A percentile compares a stretch with the other conserved stretches of the same genome.
Evolutionary conservation across 2,329 filamentous ascomycete genomes (phyloP).

Genomic region (Lachnellula cervina): DNA sequence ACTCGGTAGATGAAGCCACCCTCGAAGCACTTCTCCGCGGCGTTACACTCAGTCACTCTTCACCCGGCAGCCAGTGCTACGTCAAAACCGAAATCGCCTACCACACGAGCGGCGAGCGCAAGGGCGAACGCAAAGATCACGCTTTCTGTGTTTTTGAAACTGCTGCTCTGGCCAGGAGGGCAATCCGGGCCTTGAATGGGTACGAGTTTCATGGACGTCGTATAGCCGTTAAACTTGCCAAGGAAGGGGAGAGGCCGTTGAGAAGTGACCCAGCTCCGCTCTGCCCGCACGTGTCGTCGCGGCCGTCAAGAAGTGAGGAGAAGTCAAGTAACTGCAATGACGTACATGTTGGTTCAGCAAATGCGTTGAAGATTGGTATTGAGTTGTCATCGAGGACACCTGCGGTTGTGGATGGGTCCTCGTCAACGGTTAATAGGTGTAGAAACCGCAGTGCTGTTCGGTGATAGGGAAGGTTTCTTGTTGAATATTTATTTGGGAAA

Average conservation of each 20-base stretch:
- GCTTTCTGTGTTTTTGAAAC: constrained; percentile 17
- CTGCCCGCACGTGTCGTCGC: background rate
- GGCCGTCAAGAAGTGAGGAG: too few relatives aligned
- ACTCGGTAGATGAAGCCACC: background rate
- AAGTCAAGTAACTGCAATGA: background rate
- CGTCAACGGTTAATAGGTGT: background rate
- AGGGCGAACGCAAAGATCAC: constrained; percentile 6
- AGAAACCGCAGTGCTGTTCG: too few relatives aligned
- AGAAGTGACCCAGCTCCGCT: background rate
- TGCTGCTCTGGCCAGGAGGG: background rate
- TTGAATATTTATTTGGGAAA: too few relatives aligned
- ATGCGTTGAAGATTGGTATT: background rate
- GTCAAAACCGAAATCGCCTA: constrained; percentile 11
- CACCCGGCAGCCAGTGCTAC: background rate
- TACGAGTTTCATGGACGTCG: background rate
- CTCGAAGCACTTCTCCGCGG: constrained; percentile 9
- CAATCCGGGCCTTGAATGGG: background rate
- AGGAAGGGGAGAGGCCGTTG: background rate
- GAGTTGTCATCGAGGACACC: background rate
- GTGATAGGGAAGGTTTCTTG: too few relatives aligned
- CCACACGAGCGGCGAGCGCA: constrained; percentile 9
- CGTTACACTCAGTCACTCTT: background rate
- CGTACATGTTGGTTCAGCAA: background rate
- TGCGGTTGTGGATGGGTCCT: background rate
- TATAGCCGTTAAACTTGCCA: background rate